Evolutionary conservation across 306 rosid species (phyloP), one percentile per base, ranked within the genome.

Genomic region (Cajanus cajan): DNA sequence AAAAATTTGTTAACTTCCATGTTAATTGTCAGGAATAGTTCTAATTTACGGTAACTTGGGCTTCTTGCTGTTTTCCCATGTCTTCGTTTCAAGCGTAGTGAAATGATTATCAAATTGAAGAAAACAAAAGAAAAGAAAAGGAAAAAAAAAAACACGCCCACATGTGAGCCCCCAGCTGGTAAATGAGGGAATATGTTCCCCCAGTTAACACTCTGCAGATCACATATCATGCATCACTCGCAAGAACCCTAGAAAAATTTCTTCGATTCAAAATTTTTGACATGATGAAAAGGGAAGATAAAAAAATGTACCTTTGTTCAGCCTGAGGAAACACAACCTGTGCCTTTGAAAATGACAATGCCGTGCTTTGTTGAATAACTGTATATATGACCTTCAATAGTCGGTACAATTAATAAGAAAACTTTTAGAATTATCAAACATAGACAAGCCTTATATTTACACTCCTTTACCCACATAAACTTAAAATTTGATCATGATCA

Each of bases 321-420:
- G 82, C 24, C 19, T 74, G 82, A 82, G 84, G 86, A 78, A 82
- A 77, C 88, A 82, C 25, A 73, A 16, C 88, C 82, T 82, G 82
- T 86, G 72, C 22, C 68, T 78, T 82, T 64, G 88, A 79, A 82
- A 86, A 79, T 82, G 89, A 82, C 86, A 86, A 82, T 82, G 89
- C 80, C 44, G 61, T 79, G 84, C 84, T 57, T 31, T 57, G 33
- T 70, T 69, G 70, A 77, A 77, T 66, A 79, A 13, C 78, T 70
- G 4, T 50, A 3, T 62, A 8, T 52, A 59, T 57, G 70, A 43
- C 48, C 24, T 43, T 64, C 76, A 36, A 31, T 57, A 44, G 8
- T 59, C 0, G 21, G 59, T 73, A 45, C 54, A 62, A 13, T 19
- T 62, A 57, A 82, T 78, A 11, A 52, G 16, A 4, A 16, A 4